These are phyloP conservation scores for Voacanga thouarsii DNA, from an alignment of 257 asterid genomes.

Conservation along the genomic window DNA sequence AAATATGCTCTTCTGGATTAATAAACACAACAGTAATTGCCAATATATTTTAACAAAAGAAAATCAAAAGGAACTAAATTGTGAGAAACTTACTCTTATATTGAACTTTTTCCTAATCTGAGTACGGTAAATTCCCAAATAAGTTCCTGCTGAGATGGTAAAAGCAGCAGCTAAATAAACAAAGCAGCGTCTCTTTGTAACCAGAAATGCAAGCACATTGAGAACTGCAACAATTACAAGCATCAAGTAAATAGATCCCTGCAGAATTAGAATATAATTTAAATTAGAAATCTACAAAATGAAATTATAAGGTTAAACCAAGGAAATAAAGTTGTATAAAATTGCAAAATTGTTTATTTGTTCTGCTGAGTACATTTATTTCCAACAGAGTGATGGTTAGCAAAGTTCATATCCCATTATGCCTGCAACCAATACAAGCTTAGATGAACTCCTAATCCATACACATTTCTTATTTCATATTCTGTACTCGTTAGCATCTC, in stretches of 20 bases:
- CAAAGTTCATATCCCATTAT: background rate
- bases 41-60: background rate
- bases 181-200: slow-evolving; percentile 52
- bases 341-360: background rate
- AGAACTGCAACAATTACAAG: slow-evolving; percentile 45
- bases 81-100: slow-evolving; percentile 51
- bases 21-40: background rate
- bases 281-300: background rate
- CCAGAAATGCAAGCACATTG: slow-evolving; percentile 53
- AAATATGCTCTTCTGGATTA: background rate
- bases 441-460: background rate
- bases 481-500: background rate
- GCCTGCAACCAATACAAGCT: background rate
- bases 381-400: background rate
- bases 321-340: background rate
- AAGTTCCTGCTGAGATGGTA: slow-evolving; percentile 44
- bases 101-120: slow-evolving; percentile 80
- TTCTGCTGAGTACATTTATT: background rate
- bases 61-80: slow-evolving; percentile 1
- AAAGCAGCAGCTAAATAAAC: slow-evolving; percentile 59
- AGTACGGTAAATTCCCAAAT: slow-evolving; percentile 70
- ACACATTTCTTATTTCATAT: background rate
- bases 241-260: slow-evolving; percentile 58
- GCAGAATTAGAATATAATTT: slow-evolving; percentile 33
- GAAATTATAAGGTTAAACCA: background rate